Conservation (phyloP, 2,329 filamentous ascomycete genomes). For the Colletotrichum sp. region DNA sequence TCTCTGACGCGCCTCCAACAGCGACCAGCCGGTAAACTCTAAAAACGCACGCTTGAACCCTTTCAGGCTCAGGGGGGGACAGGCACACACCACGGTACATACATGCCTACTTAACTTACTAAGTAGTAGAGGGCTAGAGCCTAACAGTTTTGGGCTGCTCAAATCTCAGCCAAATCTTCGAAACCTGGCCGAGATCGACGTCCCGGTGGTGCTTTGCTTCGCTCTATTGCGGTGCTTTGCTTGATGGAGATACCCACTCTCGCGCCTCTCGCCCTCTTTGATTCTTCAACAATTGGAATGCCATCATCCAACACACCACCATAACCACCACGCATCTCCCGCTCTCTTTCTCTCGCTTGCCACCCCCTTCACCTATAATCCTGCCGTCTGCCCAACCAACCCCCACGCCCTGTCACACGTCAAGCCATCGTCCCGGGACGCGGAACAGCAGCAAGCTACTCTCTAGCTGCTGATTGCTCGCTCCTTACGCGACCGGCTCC, state of each 20-base stretch:
- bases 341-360: not conserved
- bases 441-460: not conserved
- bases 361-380: not conserved
- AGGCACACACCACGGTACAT: not conserved
- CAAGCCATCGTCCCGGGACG: not conserved
- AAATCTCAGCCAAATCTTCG: not conserved
- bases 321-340: not conserved
- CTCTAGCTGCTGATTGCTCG: not conserved
- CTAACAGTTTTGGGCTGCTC: conserved; percentile 7
- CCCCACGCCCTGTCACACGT: conserved; percentile 3
- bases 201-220: not conserved
- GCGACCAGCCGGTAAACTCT: conserved; percentile 15
- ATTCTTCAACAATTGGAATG: not conserved
- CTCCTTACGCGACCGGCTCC: not conserved
- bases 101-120: not conserved
- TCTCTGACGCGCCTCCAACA: conserved; percentile 1
- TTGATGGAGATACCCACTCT: conserved; percentile 5
- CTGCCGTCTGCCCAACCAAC: not conserved
- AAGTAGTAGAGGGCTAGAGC: not conserved
- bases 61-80: conserved; percentile 11
- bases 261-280: not conserved
- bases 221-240: not conserved
- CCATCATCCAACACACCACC: not conserved
- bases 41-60: conserved; percentile 14
- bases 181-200: not conserved